Evolutionary conservation across 1,284 basidiomycete genomes (phyloP).

Genomic region (Melampsora americana): DNA sequence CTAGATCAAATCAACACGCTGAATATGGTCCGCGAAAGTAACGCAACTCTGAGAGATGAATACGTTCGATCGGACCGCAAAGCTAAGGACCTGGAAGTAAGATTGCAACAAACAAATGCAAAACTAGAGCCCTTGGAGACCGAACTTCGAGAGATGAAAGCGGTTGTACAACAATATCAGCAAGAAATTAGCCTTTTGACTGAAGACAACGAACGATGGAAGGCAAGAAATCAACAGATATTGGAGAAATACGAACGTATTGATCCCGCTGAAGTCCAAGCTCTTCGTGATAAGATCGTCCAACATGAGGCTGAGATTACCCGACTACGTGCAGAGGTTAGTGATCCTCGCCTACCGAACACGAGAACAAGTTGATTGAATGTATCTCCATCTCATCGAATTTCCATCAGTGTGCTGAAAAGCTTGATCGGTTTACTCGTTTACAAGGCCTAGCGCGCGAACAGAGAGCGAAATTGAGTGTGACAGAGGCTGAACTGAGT

Average conservation of each 20-base stretch:
- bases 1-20: slow-evolving; percentile 82
- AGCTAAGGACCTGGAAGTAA: slow-evolving; percentile 60
- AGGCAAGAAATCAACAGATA: slow-evolving; percentile 74
- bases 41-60: slow-evolving; percentile 75
- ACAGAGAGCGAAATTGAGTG: slow-evolving; percentile 12
- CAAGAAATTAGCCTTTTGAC: slow-evolving; percentile 70
- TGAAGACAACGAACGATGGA: slow-evolving; percentile 77
- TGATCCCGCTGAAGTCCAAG: slow-evolving; percentile 42
- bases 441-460: slow-evolving; percentile 26
- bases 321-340: slow-evolving; percentile 25
- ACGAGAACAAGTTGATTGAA: too few relatives aligned
- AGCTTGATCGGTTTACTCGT: too few relatives aligned
- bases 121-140: slow-evolving; percentile 75
- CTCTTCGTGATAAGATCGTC: slow-evolving; percentile 30
- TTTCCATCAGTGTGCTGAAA: too few relatives aligned
- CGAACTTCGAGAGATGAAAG: slow-evolving; percentile 65
- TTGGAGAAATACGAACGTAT: slow-evolving; percentile 61
- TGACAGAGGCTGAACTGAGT: slow-evolving; percentile 21
- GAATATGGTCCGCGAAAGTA: slow-evolving; percentile 81
- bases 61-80: slow-evolving; percentile 67
- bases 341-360: not conserved
- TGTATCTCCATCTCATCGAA: too few relatives aligned
- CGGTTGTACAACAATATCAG: slow-evolving; percentile 70
- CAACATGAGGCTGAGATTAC: slow-evolving; percentile 18
- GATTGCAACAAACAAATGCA: slow-evolving; percentile 56